Evolutionary conservation across 106 monocot species (phyloP), one percentile per base, ranked within the genome.

Genomic region (Allium fistulosum): DNA sequence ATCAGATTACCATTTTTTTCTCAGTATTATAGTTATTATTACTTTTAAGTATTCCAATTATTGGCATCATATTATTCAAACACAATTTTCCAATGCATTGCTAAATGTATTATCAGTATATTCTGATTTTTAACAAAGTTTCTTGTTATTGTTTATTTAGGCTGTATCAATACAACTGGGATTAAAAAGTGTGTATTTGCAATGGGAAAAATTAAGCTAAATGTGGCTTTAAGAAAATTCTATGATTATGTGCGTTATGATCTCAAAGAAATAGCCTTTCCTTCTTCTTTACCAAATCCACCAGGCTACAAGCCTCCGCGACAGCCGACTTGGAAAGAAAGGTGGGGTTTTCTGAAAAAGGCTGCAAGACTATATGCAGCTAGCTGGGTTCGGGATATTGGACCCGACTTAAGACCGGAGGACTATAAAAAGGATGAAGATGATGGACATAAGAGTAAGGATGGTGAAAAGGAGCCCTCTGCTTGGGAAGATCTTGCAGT

Each of bases 261-360:
- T 73, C 83, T 95, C 13, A 95, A 95, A 66, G 94, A 95, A 71
- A 95, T 95, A 52, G 95, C 88, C 28, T 95, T 91, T 55, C 84
- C 91, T 70, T 95, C 95, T 0, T 95, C 95, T 18, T 73, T 94
- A 50, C 88, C 91, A n/a, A 85, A 91, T 17, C 91, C 94, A 6
- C 87, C 94, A 8, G 63, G 74, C 56, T 67, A 76, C 53, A 75
- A 74, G 65, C 84, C 76, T 59, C 74, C 65, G 49, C 77, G 76
- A 45, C 83, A 95, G 66, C 81, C 91, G 59, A 85, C 80, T 10
- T 81, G 71, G 79, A 74, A 63, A 11, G 88, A 91, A 55, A 46
- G 72, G 8, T 88, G 77, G 78, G 58, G 64, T 9, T 80, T 95
- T 51, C 55, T 87, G 71, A 95, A 83, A 79, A 81, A 95, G 71